phyloP scores from a whole-genome alignment of 768 basidiomycete genomes.

The Solioccasus polychromus region DNA sequence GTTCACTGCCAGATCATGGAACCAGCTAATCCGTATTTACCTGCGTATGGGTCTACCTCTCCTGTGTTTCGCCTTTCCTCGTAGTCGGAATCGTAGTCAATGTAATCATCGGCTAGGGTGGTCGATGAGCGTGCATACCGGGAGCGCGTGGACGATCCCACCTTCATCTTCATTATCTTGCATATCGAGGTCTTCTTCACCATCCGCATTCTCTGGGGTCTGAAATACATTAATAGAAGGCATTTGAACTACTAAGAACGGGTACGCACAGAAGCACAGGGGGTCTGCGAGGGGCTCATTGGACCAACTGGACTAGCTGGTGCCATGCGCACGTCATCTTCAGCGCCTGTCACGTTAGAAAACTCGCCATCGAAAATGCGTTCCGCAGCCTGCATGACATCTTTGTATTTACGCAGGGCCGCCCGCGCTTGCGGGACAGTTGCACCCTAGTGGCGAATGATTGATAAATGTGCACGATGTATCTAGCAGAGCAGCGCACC shows the following conservation, averaged over 20 bases:
- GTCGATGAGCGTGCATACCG: conserved; percentile 8
- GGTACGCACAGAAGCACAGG: conserved; percentile 23
- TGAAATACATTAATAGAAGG: conserved; percentile 24
- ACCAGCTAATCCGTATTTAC: conserved; percentile 36
- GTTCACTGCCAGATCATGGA: conserved; percentile 5
- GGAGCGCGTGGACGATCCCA: conserved; percentile 15
- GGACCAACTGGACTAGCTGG: conserved; percentile 20
- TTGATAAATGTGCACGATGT: background rate
- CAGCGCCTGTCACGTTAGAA: conserved; percentile 56
- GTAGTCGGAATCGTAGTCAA: conserved; percentile 83
- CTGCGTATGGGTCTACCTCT: conserved; percentile 87
- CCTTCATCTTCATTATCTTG: conserved; percentile 54
- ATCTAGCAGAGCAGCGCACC: conserved; percentile 31
- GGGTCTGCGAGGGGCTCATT: conserved; percentile 30
- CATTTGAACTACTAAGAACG: background rate
- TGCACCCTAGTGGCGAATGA: conserved; percentile 59
- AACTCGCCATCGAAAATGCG: conserved; percentile 82
- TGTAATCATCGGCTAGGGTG: conserved; percentile 50
- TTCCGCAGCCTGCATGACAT: conserved; percentile 92
- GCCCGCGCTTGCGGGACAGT: conserved; percentile 77
- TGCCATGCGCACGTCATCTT: conserved; percentile 52
- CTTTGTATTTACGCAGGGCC: conserved; percentile 75
- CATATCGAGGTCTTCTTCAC: conserved; percentile 46
- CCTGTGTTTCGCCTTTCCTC: conserved; percentile 46
- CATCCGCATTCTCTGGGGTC: conserved; percentile 60